Evolutionary conservation across 2,329 filamentous ascomycete genomes (phyloP).

Genomic region (Exophiala lecanii-corni): DNA sequence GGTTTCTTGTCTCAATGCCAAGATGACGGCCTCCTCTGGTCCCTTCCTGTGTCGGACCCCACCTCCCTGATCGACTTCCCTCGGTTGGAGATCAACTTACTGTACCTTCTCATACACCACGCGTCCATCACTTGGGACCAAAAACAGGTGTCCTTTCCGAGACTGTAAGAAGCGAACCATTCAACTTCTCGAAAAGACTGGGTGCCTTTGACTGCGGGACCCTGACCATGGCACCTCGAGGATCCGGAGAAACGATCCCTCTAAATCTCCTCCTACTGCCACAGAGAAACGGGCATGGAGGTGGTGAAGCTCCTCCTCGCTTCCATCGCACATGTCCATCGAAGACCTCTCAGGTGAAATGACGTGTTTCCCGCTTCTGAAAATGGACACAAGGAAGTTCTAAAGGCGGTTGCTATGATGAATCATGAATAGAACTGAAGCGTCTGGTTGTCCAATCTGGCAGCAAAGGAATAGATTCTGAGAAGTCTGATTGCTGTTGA

Average conservation of each 20-base stretch:
- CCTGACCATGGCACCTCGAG: conserved; percentile 10
- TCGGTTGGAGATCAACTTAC: not conserved
- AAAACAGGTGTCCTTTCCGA: conserved; percentile 9
- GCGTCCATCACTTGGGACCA: conserved; percentile 5
- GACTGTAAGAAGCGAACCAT: conserved; percentile 4
- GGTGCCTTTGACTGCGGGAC: conserved; percentile 8
- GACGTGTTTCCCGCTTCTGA: too few relatives aligned
- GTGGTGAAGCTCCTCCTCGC: too few relatives aligned
- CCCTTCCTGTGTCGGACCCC: not conserved
- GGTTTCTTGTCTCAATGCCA: conserved; percentile 3
- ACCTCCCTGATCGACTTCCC: not conserved
- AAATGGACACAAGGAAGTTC: too few relatives aligned
- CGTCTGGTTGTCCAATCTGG: too few relatives aligned
- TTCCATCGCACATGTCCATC: too few relatives aligned
- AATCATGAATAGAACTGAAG: too few relatives aligned
- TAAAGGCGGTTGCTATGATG: too few relatives aligned
- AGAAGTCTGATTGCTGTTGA: too few relatives aligned
- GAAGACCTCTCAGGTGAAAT: too few relatives aligned
- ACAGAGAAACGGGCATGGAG: too few relatives aligned
- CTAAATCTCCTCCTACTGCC: conserved; percentile 5
- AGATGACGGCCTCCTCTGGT: conserved; percentile 1
- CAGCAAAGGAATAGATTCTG: too few relatives aligned
- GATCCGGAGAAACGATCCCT: conserved; percentile 3
- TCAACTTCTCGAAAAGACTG: conserved; percentile 8
- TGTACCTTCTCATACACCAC: not conserved